Evolutionary conservation across 2,329 filamentous ascomycete species (phyloP).

Genomic region (Septoria petroselini): DNA sequence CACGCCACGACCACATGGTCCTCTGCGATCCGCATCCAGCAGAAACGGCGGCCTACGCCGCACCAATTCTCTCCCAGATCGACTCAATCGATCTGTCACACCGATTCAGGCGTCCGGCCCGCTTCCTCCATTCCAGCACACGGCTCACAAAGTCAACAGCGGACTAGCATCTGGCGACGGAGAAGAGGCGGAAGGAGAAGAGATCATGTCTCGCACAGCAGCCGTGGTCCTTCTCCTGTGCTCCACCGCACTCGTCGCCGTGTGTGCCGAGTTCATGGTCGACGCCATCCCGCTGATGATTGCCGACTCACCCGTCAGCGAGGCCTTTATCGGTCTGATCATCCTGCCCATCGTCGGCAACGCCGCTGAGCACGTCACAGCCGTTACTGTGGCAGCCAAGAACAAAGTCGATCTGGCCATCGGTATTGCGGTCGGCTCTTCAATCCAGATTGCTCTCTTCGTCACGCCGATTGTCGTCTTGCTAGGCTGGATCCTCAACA

Average conservation of each 20-base stretch:
- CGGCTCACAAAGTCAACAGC: constrained; percentile 14
- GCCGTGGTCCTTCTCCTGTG: constrained; percentile 55
- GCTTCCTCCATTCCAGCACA: constrained; percentile 32
- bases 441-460: constrained; percentile 77
- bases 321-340: constrained; percentile 77
- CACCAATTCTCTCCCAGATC: constrained; percentile 70
- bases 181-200: constrained; percentile 34
- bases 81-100: constrained; percentile 49
- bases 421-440: constrained; percentile 74
- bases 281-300: constrained; percentile 69
- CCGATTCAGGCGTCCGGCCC: constrained; percentile 27
- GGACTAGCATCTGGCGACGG: constrained; percentile 5
- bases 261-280: constrained; percentile 70
- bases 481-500: constrained; percentile 73
- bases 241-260: constrained; percentile 58
- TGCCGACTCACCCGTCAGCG: constrained; percentile 56
- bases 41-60: constrained; percentile 57
- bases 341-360: constrained; percentile 81
- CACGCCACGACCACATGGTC: constrained; percentile 14
- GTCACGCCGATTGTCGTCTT: constrained; percentile 73
- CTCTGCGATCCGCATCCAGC: constrained; percentile 23
- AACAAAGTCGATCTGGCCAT: constrained; percentile 85
- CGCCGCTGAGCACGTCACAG: constrained; percentile 76
- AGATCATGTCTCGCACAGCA: constrained; percentile 56
- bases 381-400: constrained; percentile 74